These are phyloP conservation scores for Theobroma cacao DNA, from an alignment of 345 rosid species.

Conservation along the genomic window DNA sequence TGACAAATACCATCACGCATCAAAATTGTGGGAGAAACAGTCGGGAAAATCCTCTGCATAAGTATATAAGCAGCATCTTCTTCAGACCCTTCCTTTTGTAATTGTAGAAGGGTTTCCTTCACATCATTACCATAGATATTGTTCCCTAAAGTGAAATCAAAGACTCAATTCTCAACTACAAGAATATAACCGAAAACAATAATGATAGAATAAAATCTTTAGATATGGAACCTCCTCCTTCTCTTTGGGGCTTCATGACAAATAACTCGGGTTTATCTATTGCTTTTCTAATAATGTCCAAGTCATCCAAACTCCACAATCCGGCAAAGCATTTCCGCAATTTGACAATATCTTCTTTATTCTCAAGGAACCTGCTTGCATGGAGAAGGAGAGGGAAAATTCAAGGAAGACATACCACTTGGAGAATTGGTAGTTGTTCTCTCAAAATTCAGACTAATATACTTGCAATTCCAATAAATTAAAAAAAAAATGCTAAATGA, in stretches of 20 bases:
- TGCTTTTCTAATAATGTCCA: conserved; percentile 56
- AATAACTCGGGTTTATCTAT: conserved; percentile 69
- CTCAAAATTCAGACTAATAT: background rate
- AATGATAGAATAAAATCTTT: background rate
- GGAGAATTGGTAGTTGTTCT: background rate
- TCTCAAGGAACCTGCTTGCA: conserved; percentile 61
- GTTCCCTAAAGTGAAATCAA: conserved; percentile 43
- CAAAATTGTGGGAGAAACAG: conserved; percentile 53
- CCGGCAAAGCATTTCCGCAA: conserved; percentile 87
- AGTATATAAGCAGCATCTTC: conserved; percentile 92
- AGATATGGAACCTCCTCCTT: conserved; percentile 82
- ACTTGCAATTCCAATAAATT: background rate
- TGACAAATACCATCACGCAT: conserved; percentile 74
- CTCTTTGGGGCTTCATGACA: conserved; percentile 98
- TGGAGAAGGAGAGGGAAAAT: background rate
- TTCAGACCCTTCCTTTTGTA: conserved; percentile 60
- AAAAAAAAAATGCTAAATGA: background rate
- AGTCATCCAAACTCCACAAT: conserved; percentile 88
- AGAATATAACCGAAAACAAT: background rate
- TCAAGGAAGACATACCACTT: background rate
- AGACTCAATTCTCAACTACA: background rate
- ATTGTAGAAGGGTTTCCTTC: conserved; percentile 62
- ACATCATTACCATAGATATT: conserved; percentile 85
- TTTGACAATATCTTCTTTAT: conserved; percentile 74
- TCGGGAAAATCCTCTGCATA: conserved; percentile 96